These are phyloP conservation scores for Aspergillus transmontanensis DNA, from an alignment of 2,329 filamentous ascomycete genomes.

Conservation along the genomic window DNA sequence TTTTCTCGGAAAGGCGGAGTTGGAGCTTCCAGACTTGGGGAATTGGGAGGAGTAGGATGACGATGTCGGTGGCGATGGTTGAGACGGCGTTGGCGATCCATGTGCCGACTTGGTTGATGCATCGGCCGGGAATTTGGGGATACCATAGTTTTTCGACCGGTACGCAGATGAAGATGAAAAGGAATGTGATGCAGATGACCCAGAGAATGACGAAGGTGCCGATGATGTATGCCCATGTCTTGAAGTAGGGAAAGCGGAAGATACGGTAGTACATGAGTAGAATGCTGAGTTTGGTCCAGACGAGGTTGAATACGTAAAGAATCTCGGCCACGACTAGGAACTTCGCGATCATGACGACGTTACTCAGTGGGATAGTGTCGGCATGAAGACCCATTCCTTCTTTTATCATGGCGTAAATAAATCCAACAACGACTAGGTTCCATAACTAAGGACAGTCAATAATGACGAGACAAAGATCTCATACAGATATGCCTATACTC, in stretches of 20 bases:
- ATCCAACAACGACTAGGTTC: constrained; percentile 44
- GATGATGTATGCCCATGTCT: constrained; percentile 31
- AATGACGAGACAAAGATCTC: background rate
- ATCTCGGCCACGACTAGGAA: constrained; percentile 43
- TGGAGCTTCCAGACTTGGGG: constrained; percentile 34
- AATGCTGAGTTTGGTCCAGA: constrained; percentile 32
- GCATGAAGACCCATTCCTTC: constrained; percentile 54
- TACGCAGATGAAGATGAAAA: constrained; percentile 33
- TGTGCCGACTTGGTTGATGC: constrained; percentile 31
- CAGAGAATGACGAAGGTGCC: constrained; percentile 27
- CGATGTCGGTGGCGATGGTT: constrained; percentile 29
- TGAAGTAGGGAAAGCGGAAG: constrained; percentile 31
- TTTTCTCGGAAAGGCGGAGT: constrained; percentile 23
- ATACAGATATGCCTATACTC: constrained; percentile 10
- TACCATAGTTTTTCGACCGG: constrained; percentile 33
- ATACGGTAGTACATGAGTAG: constrained; percentile 34
- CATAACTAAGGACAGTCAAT: constrained; percentile 16
- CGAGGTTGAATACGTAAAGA: constrained; percentile 40
- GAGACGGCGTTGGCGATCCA: constrained; percentile 30
- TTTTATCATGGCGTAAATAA: constrained; percentile 53
- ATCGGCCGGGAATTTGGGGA: constrained; percentile 26
- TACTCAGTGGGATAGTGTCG: constrained; percentile 35
- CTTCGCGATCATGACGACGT: constrained; percentile 37
- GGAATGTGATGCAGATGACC: constrained; percentile 31
- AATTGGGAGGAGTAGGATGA: constrained; percentile 28